Conservation (phyloP, 1,284 basidiomycete genomes). For the Irpex rosettiformis region DNA sequence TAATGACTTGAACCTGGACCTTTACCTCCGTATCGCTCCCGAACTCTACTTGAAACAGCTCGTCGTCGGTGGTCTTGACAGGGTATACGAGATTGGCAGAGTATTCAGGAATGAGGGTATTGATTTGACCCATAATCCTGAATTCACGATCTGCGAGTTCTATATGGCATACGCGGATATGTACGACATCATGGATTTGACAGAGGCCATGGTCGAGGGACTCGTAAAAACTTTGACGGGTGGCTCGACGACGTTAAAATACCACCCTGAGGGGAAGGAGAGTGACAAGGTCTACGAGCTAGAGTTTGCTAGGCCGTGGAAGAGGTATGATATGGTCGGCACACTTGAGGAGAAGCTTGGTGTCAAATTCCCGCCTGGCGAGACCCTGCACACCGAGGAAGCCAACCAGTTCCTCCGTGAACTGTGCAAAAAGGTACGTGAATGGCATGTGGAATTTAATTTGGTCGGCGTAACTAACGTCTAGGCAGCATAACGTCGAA, state of each 20-base stretch:
- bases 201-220: constrained; percentile 88
- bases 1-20: constrained; percentile 96
- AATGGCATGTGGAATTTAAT: neutral
- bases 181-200: constrained; percentile 99
- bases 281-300: constrained; percentile 71
- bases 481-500: constrained; percentile 86
- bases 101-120: constrained; percentile 99
- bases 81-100: constrained; percentile 97
- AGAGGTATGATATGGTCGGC: constrained; percentile 97
- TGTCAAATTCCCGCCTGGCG: constrained; percentile 92
- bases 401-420: constrained; percentile 89
- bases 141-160: constrained; percentile 99
- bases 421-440: constrained; percentile 74
- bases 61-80: constrained; percentile 94
- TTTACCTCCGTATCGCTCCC: constrained; percentile 98
- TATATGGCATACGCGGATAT: constrained; percentile 99
- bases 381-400: constrained; percentile 86
- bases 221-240: constrained; percentile 87
- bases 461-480: constrained; percentile 12
- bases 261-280: constrained; percentile 93
- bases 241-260: constrained; percentile 80
- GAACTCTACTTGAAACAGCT: constrained; percentile 99
- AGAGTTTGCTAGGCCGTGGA: constrained; percentile 96
- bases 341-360: constrained; percentile 93
- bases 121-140: constrained; percentile 96